Conservation (phyloP, 2,329 filamentous ascomycete genomes). For the Dactylellina haptotyla region DNA sequence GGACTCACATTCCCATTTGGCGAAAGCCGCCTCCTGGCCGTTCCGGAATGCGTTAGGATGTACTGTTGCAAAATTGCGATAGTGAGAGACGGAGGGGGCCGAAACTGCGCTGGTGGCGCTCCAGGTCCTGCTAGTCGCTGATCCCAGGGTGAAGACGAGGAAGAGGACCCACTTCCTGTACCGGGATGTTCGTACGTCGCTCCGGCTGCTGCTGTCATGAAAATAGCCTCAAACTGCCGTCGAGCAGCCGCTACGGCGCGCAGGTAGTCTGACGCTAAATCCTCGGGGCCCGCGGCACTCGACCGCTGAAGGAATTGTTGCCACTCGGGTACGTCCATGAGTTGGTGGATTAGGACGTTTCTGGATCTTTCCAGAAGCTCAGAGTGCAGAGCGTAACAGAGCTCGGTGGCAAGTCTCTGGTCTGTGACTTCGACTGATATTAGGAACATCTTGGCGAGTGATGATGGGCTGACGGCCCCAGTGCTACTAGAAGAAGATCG, state of each 20-base stretch:
- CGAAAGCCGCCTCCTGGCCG: conserved; percentile 76
- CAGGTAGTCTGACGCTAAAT: conserved; percentile 44
- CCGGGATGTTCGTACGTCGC: conserved; percentile 11
- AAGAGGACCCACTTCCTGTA: conserved; percentile 4
- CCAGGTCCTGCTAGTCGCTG: conserved; percentile 18
- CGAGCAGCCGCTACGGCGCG: conserved; percentile 46
- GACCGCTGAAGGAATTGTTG: conserved; percentile 41
- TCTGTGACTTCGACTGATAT: conserved; percentile 40
- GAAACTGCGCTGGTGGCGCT: conserved; percentile 71
- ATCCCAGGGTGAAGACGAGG: conserved; percentile 27
- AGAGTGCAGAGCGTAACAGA: conserved; percentile 35
- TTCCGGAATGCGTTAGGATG: conserved; percentile 80
- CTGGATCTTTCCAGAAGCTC: conserved; percentile 30
- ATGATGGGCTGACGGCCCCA: background rate
- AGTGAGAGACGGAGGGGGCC: conserved; percentile 26
- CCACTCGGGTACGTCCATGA: conserved; percentile 43
- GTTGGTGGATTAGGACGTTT: conserved; percentile 37
- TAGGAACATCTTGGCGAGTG: conserved; percentile 37
- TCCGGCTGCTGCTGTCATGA: conserved; percentile 26
- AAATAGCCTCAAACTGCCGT: conserved; percentile 38
- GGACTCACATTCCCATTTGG: conserved; percentile 64
- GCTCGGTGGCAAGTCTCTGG: conserved; percentile 31
- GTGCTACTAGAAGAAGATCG: conserved; percentile 18
- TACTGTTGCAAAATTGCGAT: conserved; percentile 67
- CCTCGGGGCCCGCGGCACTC: conserved; percentile 17